Percentiles rank a stretch among this genome's conserved stretches.
phyloP scores from a whole-genome alignment of 352 stramenopile species.

The Globisporangium mamillatum region DNA sequence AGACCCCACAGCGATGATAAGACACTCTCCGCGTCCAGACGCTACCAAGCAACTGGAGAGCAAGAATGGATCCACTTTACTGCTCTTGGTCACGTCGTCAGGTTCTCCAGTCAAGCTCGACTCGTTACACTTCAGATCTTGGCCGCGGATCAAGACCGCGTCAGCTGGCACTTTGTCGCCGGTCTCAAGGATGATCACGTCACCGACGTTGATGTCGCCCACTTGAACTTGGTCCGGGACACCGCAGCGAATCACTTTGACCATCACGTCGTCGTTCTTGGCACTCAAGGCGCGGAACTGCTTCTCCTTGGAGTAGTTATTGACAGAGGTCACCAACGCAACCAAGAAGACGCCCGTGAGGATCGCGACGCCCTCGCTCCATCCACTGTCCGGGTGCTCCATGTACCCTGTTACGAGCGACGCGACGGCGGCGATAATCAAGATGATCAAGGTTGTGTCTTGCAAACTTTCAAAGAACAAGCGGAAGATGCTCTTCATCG shows the following conservation, averaged over 20 bases:
- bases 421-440: slow-evolving; percentile 84
- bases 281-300: slow-evolving; percentile 86
- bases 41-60: slow-evolving; percentile 85
- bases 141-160: slow-evolving; percentile 88
- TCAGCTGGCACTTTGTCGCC: slow-evolving; percentile 95
- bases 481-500: slow-evolving; percentile 74
- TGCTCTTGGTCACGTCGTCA: slow-evolving; percentile 89
- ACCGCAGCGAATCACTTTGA: slow-evolving; percentile 75
- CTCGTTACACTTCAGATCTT: slow-evolving; percentile 95
- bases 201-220: slow-evolving; percentile 70
- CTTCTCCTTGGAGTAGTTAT: slow-evolving; percentile 96
- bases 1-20: slow-evolving; percentile 81
- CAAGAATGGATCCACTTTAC: slow-evolving; percentile 73
- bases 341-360: slow-evolving; percentile 92
- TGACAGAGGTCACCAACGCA: slow-evolving; percentile 92
- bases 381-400: slow-evolving; percentile 78
- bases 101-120: slow-evolving; percentile 95
- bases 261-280: slow-evolving; percentile 86
- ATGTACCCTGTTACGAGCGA: slow-evolving; percentile 82
- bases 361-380: slow-evolving; percentile 95
- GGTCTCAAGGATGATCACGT: slow-evolving; percentile 92
- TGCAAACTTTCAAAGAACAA: slow-evolving; percentile 88
- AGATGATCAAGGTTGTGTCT: slow-evolving; percentile 89
- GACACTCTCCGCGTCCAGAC: slow-evolving; percentile 65
- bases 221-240: slow-evolving; percentile 70